These are phyloP conservation scores for Salix koriyanagi DNA, from an alignment of 345 rosid species.

Conservation along the genomic window DNA sequence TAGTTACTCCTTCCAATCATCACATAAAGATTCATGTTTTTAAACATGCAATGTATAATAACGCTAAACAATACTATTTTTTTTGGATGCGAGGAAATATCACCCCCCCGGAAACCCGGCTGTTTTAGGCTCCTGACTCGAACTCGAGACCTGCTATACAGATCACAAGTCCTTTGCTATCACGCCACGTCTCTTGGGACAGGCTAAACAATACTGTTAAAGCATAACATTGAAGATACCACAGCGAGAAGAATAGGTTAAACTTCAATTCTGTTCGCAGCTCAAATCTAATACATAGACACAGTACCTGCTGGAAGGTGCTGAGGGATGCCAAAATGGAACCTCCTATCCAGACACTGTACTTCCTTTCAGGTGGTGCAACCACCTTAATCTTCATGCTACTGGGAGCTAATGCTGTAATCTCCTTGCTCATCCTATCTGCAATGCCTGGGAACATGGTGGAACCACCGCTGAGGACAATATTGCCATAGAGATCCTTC, in stretches of 20 bases:
- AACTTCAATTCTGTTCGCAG: neutral
- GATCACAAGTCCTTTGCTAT: no score
- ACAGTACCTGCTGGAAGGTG: conserved; percentile 62
- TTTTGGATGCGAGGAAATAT: no score
- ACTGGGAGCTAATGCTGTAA: conserved; percentile 60
- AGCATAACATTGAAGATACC: neutral
- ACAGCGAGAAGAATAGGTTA: neutral
- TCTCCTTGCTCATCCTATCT: conserved; percentile 78
- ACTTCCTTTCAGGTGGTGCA: conserved; percentile 60
- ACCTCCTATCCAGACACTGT: conserved; percentile 63
- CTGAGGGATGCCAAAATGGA: conserved; percentile 55
- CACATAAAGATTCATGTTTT: neutral
- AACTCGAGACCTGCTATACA: no score
- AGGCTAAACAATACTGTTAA: neutral
- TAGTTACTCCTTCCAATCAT: neutral
- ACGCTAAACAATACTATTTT: neutral
- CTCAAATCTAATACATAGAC: neutral
- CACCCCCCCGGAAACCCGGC: no score
- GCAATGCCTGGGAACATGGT: conserved; percentile 72
- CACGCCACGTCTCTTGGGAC: no score
- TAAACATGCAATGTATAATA: neutral
- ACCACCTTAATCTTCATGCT: conserved; percentile 63
- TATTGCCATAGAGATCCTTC: conserved; percentile 54
- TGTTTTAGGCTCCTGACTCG: no score
- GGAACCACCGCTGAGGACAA: conserved; percentile 61